These are phyloP conservation scores for Populus nigra DNA, from an alignment of 345 rosid genomes.

Conservation along the genomic window DNA sequence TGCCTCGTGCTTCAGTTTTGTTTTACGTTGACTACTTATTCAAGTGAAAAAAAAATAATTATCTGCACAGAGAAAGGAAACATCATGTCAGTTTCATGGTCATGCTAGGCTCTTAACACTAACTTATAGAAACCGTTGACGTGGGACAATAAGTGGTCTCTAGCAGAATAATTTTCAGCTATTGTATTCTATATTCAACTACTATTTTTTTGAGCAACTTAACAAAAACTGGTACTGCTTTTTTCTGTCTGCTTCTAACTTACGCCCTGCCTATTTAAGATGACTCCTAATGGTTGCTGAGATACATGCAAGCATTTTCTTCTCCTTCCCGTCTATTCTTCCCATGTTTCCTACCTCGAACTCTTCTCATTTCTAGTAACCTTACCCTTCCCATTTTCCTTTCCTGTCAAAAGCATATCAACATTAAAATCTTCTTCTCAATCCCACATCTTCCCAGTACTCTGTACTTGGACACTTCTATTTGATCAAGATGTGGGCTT, in stretches of 20 bases:
- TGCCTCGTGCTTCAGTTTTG: conserved; percentile 44
- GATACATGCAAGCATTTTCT: conserved; percentile 51
- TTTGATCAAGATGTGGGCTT: conserved; percentile 45
- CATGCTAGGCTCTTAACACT: conserved; percentile 17
- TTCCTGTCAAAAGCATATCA: conserved; percentile 14
- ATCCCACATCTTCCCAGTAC: conserved; percentile 8
- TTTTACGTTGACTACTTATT: conserved; percentile 12
- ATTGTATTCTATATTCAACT: conserved; percentile 32
- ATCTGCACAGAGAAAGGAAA: conserved; percentile 18
- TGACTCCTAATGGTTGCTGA: conserved; percentile 33
- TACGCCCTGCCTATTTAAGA: conserved; percentile 49
- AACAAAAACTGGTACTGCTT: conserved; percentile 11
- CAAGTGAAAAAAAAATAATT: neutral
- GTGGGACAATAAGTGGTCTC: conserved; percentile 21
- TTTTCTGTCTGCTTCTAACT: conserved; percentile 21
- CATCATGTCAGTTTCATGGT: conserved; percentile 34
- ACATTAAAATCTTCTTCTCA: conserved; percentile 7
- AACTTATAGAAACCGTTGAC: conserved; percentile 35
- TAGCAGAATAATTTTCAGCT: conserved; percentile 27
- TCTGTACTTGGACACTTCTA: neutral
- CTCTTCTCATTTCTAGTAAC: conserved; percentile 25
- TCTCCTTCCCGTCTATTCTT: conserved; percentile 43
- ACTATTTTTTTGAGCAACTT: conserved; percentile 25
- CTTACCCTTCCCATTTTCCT: conserved; percentile 12
- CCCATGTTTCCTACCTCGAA: conserved; percentile 37